A percentile compares a stretch with the other conserved stretches of the same genome.
Conservation (phyloP, 108 stramenopile species). For the Chaetoceros muelleri region DNA sequence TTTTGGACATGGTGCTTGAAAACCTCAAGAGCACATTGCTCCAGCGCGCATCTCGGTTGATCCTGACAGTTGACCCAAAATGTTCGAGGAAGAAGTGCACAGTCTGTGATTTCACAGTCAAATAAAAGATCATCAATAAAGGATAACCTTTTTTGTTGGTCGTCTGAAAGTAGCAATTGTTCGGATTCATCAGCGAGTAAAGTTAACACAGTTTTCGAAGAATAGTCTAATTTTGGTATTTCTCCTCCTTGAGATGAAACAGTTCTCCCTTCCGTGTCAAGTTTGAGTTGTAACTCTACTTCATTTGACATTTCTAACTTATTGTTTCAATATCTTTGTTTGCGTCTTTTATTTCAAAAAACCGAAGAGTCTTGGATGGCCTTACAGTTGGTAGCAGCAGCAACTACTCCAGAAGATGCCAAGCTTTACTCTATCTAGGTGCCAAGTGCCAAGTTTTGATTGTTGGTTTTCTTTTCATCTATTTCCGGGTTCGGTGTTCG, state of each 20-base stretch:
- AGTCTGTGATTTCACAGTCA: constrained; percentile 74
- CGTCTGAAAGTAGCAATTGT: neutral
- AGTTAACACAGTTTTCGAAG: constrained; percentile 30
- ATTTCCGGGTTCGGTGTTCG: too few species aligned
- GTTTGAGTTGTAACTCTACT: neutral
- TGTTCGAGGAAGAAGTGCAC: constrained; percentile 57
- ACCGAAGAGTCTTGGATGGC: too few species aligned
- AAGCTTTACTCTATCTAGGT: too few species aligned
- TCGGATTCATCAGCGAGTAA: constrained; percentile 9
- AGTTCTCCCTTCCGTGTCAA: neutral
- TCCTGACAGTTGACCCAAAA: constrained; percentile 56
- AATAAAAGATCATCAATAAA: constrained; percentile 49
- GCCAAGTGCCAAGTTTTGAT: too few species aligned
- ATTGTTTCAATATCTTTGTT: too few species aligned
- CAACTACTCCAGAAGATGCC: too few species aligned
- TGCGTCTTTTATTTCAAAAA: too few species aligned
- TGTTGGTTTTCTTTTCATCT: too few species aligned
- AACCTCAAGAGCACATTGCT: constrained; percentile 56
- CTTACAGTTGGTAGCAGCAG: too few species aligned
- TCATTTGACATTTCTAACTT: neutral
- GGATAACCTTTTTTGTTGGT: neutral
- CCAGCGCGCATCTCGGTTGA: constrained; percentile 49
- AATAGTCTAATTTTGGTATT: constrained; percentile 22
- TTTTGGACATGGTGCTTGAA: constrained; percentile 50
- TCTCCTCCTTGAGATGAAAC: neutral